Base-by-base conservation (phyloP, 2,329 filamentous ascomycete genomes). In the Zasmidium cellare region DNA sequence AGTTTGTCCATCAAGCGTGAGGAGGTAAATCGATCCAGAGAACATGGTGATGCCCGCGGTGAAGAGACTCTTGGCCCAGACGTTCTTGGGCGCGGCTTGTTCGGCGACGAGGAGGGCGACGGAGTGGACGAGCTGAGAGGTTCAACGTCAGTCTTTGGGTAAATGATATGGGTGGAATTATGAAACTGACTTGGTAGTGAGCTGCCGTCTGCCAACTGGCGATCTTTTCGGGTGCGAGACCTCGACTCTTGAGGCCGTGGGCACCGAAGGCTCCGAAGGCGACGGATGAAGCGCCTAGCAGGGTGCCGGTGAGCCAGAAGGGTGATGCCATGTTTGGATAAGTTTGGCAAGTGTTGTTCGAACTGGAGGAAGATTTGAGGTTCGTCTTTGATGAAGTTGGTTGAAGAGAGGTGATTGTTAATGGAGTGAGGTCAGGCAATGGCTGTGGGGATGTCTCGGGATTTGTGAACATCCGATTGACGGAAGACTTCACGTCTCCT, bases 1-100 rank as follows among this genome's bases (percentile, higher is more conserved):
- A 24, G 79, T 75, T 65, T 82, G 78, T 19, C 85, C 82, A 72
- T 87, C 82, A n/a, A 89, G 75, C 0, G 83, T 79, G 9, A 89
- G 78, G 9, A 84, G 76, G 70, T 89, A 89, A 62, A 89, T 81
- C 67, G 80, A 84, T 1, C 87, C 87, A 58, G 80, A 84, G 73
- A 89, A 89, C 79, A 87, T 80, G 3, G 83, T 84, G 77, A 88
- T 88, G 52, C 87, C 86, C 0, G 83, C 83, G 0, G 82, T 82
- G 69, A 88, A 83, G n/a, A 87, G 75, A 1, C 74, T 54, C 50
- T 72, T 74, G 52, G 82, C 81, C 18, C 85, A 84, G 20, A 85
- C 66, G 28, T 80, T 82, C 51, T 69, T 68, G 11, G 84, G 83
- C 1, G 79, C 79, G 7, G 76, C 75, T 52, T 77, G 75, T 16